Conservation (phyloP, 495 filamentous ascomycete species). For the Lepidopterella palustris region DNA sequence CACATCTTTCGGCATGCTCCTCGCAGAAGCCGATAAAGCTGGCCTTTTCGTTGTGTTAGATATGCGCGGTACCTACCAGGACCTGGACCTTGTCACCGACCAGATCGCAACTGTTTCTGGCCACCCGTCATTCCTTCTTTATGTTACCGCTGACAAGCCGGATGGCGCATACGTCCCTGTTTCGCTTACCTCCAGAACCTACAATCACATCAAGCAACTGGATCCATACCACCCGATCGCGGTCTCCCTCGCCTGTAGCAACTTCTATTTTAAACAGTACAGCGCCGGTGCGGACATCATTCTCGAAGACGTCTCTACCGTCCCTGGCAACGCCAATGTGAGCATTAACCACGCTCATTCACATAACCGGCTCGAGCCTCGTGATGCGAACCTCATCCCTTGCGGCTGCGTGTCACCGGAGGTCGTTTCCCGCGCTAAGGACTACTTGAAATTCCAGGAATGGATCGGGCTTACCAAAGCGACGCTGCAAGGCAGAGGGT, state of each 20-base stretch:
- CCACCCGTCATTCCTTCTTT: conserved; percentile 52
- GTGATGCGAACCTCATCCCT: conserved; percentile 61
- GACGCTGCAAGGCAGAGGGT: too few species aligned
- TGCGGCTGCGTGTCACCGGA: conserved; percentile 63
- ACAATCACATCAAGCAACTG: conserved; percentile 45
- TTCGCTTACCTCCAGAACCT: conserved; percentile 38
- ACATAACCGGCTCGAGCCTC: too few species aligned
- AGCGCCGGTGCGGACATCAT: conserved; percentile 56
- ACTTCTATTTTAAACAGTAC: conserved; percentile 63
- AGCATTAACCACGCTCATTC: conserved; percentile 44
- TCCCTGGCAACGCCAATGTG: conserved; percentile 50
- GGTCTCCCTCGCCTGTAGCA: conserved; percentile 61
- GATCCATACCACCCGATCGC: conserved; percentile 67
- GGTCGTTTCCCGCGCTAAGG: conserved; percentile 49
- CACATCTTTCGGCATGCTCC: conserved; percentile 35
- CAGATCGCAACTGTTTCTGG: conserved; percentile 48
- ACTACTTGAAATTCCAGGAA: conserved; percentile 40
- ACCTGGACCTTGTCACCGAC: conserved; percentile 45
- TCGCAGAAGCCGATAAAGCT: conserved; percentile 49
- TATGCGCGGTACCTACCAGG: conserved; percentile 55
- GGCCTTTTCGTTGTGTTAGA: conserved; percentile 58
- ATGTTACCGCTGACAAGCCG: conserved; percentile 64
- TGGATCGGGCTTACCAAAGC: conserved; percentile 32
- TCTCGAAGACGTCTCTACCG: conserved; percentile 60
- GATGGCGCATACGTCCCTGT: conserved; percentile 60